These are phyloP conservation scores for Eimeria sp. DNA, from an alignment of 169 alveolate genomes.

Conservation along the genomic window DNA sequence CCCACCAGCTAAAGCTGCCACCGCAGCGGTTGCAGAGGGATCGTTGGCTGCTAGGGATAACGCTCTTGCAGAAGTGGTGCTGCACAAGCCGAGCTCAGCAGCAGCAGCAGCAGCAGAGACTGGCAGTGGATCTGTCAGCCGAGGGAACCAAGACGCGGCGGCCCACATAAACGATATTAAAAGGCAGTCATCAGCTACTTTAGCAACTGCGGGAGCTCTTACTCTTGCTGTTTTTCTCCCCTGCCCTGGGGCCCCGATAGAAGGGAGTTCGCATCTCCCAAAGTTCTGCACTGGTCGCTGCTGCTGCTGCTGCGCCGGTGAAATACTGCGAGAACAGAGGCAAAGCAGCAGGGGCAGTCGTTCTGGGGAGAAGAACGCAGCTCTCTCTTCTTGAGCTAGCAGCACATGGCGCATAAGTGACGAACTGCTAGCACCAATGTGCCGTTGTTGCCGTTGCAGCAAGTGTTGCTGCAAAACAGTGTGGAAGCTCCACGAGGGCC, in stretches of 20 bases:
- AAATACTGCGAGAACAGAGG: background rate
- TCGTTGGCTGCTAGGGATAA: constrained; percentile 2
- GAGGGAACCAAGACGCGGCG: constrained; percentile 22
- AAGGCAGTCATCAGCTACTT: background rate
- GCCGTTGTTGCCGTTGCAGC: constrained; percentile 32
- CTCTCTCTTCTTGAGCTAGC: constrained; percentile 23
- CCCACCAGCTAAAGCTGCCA: background rate
- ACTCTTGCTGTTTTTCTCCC: background rate
- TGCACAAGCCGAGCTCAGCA: constrained; percentile 19
- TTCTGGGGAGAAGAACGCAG: constrained; percentile 39
- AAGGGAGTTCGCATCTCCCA: background rate
- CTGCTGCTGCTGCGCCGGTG: constrained; percentile 14
- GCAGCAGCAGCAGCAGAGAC: constrained; percentile 26
- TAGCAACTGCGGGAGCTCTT: background rate
- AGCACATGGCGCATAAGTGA: constrained; percentile 25
- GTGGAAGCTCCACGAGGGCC: background rate
- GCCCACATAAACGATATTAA: constrained; percentile 8
- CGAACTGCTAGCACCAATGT: background rate
- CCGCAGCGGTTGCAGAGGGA: constrained; percentile 3
- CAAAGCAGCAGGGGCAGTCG: constrained; percentile 26
- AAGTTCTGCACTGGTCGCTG: background rate
- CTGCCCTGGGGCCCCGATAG: background rate
- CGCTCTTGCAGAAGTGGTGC: constrained; percentile 28
- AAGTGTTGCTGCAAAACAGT: constrained; percentile 13
- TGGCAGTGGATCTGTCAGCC: constrained; percentile 48